phyloP scores from a whole-genome alignment of 192 early-diverging fungal genomes.

The Backusella circina region DNA sequence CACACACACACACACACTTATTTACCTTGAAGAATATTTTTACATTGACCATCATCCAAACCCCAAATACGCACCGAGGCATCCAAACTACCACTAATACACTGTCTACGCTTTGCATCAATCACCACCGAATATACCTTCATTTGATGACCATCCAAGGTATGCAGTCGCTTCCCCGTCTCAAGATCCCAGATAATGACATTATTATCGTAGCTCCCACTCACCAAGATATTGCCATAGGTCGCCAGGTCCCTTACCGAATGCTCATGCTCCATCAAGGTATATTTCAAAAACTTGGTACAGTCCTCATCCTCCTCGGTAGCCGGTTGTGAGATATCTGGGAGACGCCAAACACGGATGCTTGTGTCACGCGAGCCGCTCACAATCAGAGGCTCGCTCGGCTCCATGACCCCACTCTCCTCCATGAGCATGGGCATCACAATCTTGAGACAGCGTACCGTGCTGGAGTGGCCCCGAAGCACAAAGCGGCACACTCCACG shows the following conservation, averaged over 20 bases:
- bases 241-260: constrained; percentile 92
- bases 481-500: constrained; percentile 85
- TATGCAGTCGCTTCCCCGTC: constrained; percentile 63
- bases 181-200: constrained; percentile 89
- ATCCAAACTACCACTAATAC: constrained; percentile 94
- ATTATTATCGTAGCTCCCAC: constrained; percentile 85
- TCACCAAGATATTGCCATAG: constrained; percentile 80
- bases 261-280: constrained; percentile 76
- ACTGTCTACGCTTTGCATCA: constrained; percentile 73
- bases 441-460: constrained; percentile 92
- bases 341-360: constrained; percentile 87
- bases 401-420: constrained; percentile 48
- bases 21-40: constrained; percentile 89
- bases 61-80: constrained; percentile 91
- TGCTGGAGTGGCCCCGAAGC: constrained; percentile 92
- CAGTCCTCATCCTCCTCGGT: constrained; percentile 35
- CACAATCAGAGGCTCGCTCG: constrained; percentile 78
- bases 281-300: constrained; percentile 70
- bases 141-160: constrained; percentile 81
- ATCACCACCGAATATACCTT: constrained; percentile 94
- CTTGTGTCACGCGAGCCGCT: constrained; percentile 94
- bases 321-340: constrained; percentile 31
- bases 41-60: constrained; percentile 69
- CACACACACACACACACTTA: constrained; percentile 76
- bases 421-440: constrained; percentile 63